Base-by-base conservation (phyloP, 352 stramenopile genomes). In the Globisporangium nagaii region DNA sequence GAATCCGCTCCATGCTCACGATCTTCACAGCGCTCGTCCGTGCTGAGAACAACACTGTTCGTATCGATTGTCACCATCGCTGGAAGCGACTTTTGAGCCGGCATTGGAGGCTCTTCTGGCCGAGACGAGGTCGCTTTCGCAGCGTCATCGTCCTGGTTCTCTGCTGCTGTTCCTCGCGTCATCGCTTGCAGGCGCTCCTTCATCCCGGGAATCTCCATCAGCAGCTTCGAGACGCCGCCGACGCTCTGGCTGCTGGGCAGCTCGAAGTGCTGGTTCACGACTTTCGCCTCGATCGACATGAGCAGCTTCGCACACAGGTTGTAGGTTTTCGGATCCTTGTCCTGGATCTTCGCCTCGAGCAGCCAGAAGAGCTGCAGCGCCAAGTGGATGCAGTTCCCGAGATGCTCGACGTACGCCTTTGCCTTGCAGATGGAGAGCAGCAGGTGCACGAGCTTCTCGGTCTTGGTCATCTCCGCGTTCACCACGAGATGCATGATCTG, bases 241-340 rank as follows among this genome's bases (percentile, higher is more conserved):
- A 56, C 47, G 32, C 54, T 69, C 31, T 66, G 31, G 24, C 50
- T 63, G 28, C 47, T 65, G 0, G 77, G 63, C 10, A 88, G 41
- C 46, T 90, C 79, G 37, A 90, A 86, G 3, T 87, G 74, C 49
- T 92, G 77, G 46, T 92, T 89, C 30, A 90, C 79, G 20, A 90
- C 75, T 53, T 90, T 88, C 4, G 82, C 79, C 44, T 92, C 79
- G 40, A 92, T 92, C 3, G 77, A 89, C 79, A 90, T 86, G 45
- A 92, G 75, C 31, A 92, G 55, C 54, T 87, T 87, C 19, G 79
- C 79, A 44, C 79, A 88, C 34, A 88, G 51, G 31, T 90, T 90
- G 68, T 88, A 90, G 13, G 79, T 86, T 28, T 74, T 84, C 1
- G 82, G 65, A 13, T 88, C 73, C 13, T 80, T 78, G 62, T 90